These are phyloP conservation scores for Tylopilus orsonianus DNA, from an alignment of 1,284 basidiomycete species.

Conservation along the genomic window DNA sequence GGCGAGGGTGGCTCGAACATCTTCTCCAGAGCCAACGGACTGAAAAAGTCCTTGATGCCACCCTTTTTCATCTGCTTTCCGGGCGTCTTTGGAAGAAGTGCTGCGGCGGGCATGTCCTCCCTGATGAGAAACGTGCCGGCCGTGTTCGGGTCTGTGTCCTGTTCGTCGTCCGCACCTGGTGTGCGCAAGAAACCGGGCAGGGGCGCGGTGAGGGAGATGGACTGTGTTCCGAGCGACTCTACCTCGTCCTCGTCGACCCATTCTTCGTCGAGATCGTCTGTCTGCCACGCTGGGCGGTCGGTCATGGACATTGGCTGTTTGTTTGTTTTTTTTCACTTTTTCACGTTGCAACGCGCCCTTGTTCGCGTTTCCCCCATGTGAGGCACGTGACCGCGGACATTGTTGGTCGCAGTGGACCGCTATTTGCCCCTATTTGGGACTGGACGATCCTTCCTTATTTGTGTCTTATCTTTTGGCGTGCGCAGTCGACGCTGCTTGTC, in stretches of 20 bases:
- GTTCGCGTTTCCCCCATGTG: conserved; percentile 4
- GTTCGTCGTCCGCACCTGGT: conserved; percentile 38
- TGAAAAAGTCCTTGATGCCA: conserved; percentile 79
- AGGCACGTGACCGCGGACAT: conserved; percentile 28
- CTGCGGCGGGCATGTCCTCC: conserved; percentile 60
- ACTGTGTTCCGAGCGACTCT: conserved; percentile 41
- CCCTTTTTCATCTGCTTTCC: conserved; percentile 57
- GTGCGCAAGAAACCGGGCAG: conserved; percentile 52
- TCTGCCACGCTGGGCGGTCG: conserved; percentile 68
- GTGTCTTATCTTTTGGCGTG: no score
- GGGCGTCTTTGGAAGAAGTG: conserved; percentile 63
- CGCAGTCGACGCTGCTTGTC: no score
- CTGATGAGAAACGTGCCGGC: conserved; percentile 80
- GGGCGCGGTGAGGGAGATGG: conserved; percentile 61
- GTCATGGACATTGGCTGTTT: conserved; percentile 15
- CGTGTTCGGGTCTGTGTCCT: conserved; percentile 28
- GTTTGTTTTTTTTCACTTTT: no score
- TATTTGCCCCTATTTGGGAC: conserved; percentile 25
- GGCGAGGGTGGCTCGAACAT: conserved; percentile 92
- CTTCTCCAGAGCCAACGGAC: conserved; percentile 76
- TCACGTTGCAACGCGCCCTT: neutral
- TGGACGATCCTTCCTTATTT: conserved; percentile 21
- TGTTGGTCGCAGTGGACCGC: conserved; percentile 19
- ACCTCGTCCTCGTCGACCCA: conserved; percentile 62
- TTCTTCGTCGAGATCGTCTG: conserved; percentile 75